Evolutionary conservation across 805 yeast genomes (phyloP), one percentile per base, ranked within the genome.

Genomic region (Teunomyces panamensis): DNA sequence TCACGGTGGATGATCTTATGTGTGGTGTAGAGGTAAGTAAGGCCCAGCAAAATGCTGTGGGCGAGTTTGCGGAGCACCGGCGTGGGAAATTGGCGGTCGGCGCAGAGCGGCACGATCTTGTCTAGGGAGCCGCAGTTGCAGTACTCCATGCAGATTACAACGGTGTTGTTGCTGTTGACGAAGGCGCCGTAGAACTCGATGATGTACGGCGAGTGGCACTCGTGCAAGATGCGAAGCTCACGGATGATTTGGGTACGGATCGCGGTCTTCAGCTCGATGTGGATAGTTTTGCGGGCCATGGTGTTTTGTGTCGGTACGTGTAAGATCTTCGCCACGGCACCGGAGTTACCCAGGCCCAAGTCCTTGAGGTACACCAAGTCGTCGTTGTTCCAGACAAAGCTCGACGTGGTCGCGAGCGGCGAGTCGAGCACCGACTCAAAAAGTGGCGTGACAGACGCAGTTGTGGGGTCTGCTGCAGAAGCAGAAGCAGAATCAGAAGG

Each of bases 111-210:
- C 51, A 84, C 69, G 20, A 92, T 84, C 51, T 87, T 83, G 62
- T 94, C 98, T 32, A 92, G 73, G 0, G 97, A 89, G 0, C 96
- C 92, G 65, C 97, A 88, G 65, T 92, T 96, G 81, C 92, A 88
- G 67, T 88, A 91, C 67, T 92, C 98, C 96, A 91, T 90, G 63
- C 96, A 86, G 51, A 94, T 87, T 10, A 89, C 85, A 13, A 94
- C 91, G 51, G 89, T 87, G 58, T 80, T 80, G 51, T 72, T 68
- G 44, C 60, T 67, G 47, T 79, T 79, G 44, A 89, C 77, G 59
- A 85, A 87, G 0, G 97, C 96, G 6, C 98, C 98, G 65, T 85
- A 92, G 64, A 91, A 94, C 41, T 87, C 89, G 43, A 92, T 87
- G 41, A 94, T 91, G 57, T 80, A 87, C 3, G 89, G 89, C 47